Base-by-base conservation (phyloP, 805 yeast genomes). In the Saturnispora quitensis region DNA sequence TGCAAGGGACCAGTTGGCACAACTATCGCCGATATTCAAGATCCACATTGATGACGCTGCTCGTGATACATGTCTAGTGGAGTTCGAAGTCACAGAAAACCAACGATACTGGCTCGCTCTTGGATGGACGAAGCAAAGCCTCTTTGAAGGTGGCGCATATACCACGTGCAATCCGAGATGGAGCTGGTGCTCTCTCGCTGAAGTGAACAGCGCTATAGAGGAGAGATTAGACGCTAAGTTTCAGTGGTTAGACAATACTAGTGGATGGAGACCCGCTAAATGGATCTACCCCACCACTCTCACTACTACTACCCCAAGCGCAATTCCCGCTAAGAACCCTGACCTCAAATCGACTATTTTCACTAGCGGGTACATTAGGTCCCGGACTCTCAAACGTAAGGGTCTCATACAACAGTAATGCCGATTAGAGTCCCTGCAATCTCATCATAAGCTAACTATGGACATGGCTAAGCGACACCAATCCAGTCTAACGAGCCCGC, bases 51-150 rank as follows among this genome's bases (percentile, higher is more conserved):
- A 25, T 9, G 48, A 34, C 24, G 28, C 50, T 5, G 53, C 54
- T 31, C 44, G 49, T 1, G 60, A 73, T 33, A 74, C 74, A 22
- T 79, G 77, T 56, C 67, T 73, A 3, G 70, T 81, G 1, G 68
- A 73, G 50, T 80, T 81, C 54, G 75, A 73, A 47, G 65, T 81
- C 1, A 60, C 75, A 38, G 82, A 81, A 57, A 76, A 81, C 56
- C 81, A 81, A 60, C 68, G 87, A 57, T 66, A 84, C 45, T 80
- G 85, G 84, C 35, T 80, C 3, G 84, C 82, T 0, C 53, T 80
- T 17, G 86, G 85, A 6, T 81, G 85, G 85, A 64, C 75, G 38
- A 69, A 71, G 47, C 65, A 68, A 17, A 60, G 79, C 36, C 58
- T 79, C 4, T 84, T 85, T 2, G 86, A 81, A 54, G 58, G 84